Evolutionary conservation across 495 filamentous ascomycete genomes (phyloP), one percentile per base, ranked within the genome.

Genomic region (Choiromyces venosus): DNA sequence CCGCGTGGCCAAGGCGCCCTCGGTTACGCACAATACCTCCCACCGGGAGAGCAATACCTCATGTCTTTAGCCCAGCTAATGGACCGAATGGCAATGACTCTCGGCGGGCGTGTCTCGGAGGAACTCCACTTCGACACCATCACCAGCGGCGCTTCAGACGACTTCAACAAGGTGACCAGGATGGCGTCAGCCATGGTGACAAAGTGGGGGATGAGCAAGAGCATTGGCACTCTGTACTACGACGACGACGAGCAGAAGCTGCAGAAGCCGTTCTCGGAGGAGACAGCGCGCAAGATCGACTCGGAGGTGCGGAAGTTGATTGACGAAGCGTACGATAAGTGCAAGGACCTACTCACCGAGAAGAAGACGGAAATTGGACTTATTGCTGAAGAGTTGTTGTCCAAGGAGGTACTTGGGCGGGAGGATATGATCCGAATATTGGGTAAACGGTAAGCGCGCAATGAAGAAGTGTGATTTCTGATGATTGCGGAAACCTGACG

Each of bases 31-130:
- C 95, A 99, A 83, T 97, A 97, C 82, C 87, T 99, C n/a, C 95
- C 95, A 3, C 84, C 89, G 2, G 88, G 90, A 39, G 95, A 99
- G 81, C 91, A 91, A 37, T 97, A 97, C 82, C 87, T 98, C 69
- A 92, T 99, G 93, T 97, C 89, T 76, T 89, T 92, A 75, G 90
- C 94, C 82, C 95, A 99, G 84, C 85, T 99, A 37, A 97, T 97
- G 94, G 95, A 99, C 83, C 93, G 96, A 73, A 99, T 99, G 96
- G 95, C 96, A 74, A 99, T 99, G 95, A 97, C 95, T 25, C 88
- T 99, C 52, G 95, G 92, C 77, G 95, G 95, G 4, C 91, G 95
- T 74, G 91, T 99, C 56, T 93, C 90, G 46, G 95, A 99, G 83
- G 95, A 99, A 83, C 81, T 99, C 5, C 93, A 98, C 83, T 99